phyloP scores from a whole-genome alignment of 2,329 filamentous ascomycete species.

The Apiospora sp. region DNA sequence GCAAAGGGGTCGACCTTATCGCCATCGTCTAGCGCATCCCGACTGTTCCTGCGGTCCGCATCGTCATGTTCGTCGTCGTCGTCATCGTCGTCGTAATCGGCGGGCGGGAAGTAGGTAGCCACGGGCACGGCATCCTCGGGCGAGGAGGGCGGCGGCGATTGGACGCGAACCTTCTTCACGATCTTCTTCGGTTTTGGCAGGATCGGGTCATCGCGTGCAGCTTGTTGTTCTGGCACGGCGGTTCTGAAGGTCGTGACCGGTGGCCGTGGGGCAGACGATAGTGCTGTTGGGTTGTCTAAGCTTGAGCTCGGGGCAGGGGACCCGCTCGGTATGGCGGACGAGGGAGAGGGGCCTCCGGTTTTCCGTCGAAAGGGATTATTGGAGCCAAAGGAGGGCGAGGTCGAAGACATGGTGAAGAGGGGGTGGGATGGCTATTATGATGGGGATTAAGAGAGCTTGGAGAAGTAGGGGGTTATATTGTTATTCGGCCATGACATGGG shows the following conservation, averaged over 20 bases:
- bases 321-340: slow-evolving; percentile 22
- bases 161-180: slow-evolving; percentile 72
- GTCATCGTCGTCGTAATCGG: slow-evolving; percentile 34
- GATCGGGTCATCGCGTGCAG: slow-evolving; percentile 45
- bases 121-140: slow-evolving; percentile 57
- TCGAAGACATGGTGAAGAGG: slow-evolving; percentile 43
- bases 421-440: slow-evolving; percentile 25
- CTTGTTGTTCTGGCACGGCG: slow-evolving; percentile 43
- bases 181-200: slow-evolving; percentile 54
- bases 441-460: slow-evolving; percentile 6
- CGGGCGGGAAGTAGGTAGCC: slow-evolving; percentile 34
- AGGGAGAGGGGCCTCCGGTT: slow-evolving; percentile 32
- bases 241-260: slow-evolving; percentile 43
- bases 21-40: slow-evolving; percentile 37
- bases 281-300: slow-evolving; percentile 15
- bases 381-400: slow-evolving; percentile 48
- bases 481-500: slow-evolving; percentile 10
- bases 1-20: slow-evolving; percentile 38
- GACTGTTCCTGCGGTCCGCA: slow-evolving; percentile 39
- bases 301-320: slow-evolving; percentile 23
- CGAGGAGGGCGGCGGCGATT: slow-evolving; percentile 69
- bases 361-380: slow-evolving; percentile 64
- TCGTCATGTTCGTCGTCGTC: slow-evolving; percentile 31
- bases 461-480: slow-evolving; percentile 11
- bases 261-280: slow-evolving; percentile 31